Percentiles rank a stretch among this genome's conserved stretches.
Conservation (phyloP, 2,329 filamentous ascomycete species). For the Fusarium heterosporum region DNA sequence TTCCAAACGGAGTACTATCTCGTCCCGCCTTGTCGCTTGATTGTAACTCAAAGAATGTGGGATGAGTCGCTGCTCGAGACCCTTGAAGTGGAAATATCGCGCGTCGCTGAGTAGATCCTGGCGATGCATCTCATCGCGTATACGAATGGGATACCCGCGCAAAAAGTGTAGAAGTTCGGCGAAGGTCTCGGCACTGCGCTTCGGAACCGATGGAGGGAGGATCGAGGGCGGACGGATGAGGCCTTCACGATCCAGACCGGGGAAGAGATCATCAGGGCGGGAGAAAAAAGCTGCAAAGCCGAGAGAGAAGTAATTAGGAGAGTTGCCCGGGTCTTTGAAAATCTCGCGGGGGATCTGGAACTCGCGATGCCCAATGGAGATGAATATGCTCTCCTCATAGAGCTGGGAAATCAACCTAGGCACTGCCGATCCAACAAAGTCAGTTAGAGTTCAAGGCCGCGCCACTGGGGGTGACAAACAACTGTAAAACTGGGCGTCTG, state of each 20-base stretch:
- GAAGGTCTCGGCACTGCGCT: conserved; percentile 85
- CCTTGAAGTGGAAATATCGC: conserved; percentile 92
- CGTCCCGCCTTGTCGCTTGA: conserved; percentile 71
- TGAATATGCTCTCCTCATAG: conserved; percentile 91
- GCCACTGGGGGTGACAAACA: conserved; percentile 62
- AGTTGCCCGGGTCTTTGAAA: conserved; percentile 86
- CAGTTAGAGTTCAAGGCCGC: background rate
- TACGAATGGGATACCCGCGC: conserved; percentile 83
- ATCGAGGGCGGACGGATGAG: conserved; percentile 90
- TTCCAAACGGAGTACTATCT: conserved; percentile 84
- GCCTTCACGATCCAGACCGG: conserved; percentile 81
- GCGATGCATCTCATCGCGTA: conserved; percentile 81
- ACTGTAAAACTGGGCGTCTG: conserved; percentile 95
- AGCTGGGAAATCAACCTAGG: conserved; percentile 91
- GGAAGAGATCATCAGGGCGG: conserved; percentile 82
- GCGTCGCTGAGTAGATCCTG: conserved; percentile 84
- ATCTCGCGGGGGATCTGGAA: conserved; percentile 92
- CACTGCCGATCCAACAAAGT: conserved; percentile 61
- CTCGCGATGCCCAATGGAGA: conserved; percentile 85
- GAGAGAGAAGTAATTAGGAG: conserved; percentile 95
- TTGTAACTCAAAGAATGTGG: conserved; percentile 83
- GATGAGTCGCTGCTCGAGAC: conserved; percentile 87
- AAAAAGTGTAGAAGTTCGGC: conserved; percentile 83
- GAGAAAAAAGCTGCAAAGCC: conserved; percentile 92
- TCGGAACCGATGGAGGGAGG: conserved; percentile 82